Evolutionary conservation across 495 filamentous ascomycete genomes (phyloP).

Genomic region (Penicillium atrosanguineum): DNA sequence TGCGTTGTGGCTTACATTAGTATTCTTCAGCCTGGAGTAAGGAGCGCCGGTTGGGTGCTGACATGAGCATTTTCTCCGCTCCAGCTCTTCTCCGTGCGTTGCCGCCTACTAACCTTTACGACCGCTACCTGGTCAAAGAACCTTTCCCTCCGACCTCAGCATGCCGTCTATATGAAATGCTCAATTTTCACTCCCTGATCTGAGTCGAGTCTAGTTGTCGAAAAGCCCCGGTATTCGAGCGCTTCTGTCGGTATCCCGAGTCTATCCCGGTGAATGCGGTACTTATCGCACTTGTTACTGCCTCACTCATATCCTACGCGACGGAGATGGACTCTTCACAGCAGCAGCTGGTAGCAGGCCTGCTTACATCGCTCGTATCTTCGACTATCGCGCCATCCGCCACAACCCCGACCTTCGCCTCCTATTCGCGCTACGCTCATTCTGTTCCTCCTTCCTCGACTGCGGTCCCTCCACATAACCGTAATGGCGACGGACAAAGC

Average conservation of each 20-base stretch:
- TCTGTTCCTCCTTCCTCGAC: constrained; percentile 15
- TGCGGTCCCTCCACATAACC: constrained; percentile 13
- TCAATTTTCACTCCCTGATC: constrained; percentile 8
- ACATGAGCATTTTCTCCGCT: constrained; percentile 28
- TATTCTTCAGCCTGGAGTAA: constrained; percentile 4
- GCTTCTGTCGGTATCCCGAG: constrained; percentile 9
- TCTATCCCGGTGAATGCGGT: constrained; percentile 1
- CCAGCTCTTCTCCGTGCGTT: constrained; percentile 10
- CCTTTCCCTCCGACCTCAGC: constrained; percentile 1
- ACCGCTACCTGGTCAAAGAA: constrained; percentile 1
- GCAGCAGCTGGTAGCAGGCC: constrained; percentile 16
- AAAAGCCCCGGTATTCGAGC: constrained; percentile 12
- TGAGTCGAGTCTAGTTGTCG: constrained; percentile 10
- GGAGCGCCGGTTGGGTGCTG: constrained; percentile 19
- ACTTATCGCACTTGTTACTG: background rate
- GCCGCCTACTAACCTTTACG: constrained; percentile 15
- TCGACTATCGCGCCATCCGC: constrained; percentile 25
- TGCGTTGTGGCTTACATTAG: background rate
- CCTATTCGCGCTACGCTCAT: constrained; percentile 14
- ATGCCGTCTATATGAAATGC: constrained; percentile 24
- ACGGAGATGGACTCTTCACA: constrained; percentile 21
- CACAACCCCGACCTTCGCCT: constrained; percentile 8
- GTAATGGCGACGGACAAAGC: constrained; percentile 39
- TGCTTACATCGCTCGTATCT: constrained; percentile 30
- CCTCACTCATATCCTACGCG: background rate